Evolutionary conservation across 257 asterid genomes (phyloP).

Genomic region (Scutellaria baicalensis): DNA sequence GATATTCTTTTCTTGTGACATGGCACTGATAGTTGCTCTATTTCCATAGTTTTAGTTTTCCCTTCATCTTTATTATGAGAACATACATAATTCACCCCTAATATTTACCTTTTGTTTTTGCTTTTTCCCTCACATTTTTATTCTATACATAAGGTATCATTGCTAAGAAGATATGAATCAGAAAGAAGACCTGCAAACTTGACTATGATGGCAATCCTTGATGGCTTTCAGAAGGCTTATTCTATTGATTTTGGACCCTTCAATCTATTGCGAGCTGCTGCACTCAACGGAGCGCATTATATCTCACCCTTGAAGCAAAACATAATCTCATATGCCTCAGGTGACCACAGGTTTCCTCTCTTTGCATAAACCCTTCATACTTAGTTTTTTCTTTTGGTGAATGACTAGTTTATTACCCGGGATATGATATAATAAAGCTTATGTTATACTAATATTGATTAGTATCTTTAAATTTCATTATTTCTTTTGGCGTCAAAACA

Average conservation of each 20-base stretch:
- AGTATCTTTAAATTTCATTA: no score
- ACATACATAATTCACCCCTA: no score
- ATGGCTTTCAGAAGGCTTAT: constrained; percentile 93
- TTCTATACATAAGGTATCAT: constrained; percentile 41
- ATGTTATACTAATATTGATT: no score
- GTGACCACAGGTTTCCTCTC: constrained; percentile 60
- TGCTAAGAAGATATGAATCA: constrained; percentile 70
- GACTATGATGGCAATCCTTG: constrained; percentile 80
- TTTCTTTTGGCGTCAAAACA: no score
- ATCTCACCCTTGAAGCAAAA: constrained; percentile 69
- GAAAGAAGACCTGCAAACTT: constrained; percentile 80
- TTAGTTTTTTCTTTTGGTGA: not conserved
- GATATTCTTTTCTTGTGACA: not conserved
- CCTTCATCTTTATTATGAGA: not conserved
- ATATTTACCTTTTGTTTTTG: no score
- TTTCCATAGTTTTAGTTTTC: not conserved
- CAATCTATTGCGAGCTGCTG: constrained; percentile 74
- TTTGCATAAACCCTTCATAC: constrained; percentile 32
- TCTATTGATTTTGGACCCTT: constrained; percentile 80
- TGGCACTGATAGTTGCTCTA: not conserved
- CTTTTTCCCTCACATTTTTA: no score
- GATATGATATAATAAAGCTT: no score
- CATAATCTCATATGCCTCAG: constrained; percentile 82
- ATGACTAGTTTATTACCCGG: no score
- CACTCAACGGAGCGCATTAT: constrained; percentile 75